phyloP scores from a whole-genome alignment of 192 early-diverging fungal genomes.

The Haplosporangium gracile region DNA sequence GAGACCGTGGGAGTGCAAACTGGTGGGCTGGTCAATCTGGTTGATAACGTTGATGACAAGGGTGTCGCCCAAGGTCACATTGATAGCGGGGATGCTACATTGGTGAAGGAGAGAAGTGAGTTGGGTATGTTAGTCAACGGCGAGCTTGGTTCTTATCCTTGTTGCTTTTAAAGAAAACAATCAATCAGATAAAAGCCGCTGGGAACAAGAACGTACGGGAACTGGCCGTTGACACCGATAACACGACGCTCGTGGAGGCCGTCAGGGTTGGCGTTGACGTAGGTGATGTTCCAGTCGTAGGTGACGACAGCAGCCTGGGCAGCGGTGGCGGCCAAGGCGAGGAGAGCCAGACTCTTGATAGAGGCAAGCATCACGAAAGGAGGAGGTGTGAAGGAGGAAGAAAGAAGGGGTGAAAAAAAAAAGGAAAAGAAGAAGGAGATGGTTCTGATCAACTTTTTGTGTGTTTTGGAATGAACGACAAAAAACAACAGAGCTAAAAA shows the following conservation, averaged over 20 bases:
- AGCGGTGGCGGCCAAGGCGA: conserved; percentile 49
- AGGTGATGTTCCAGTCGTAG: conserved; percentile 80
- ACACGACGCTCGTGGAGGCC: conserved; percentile 73
- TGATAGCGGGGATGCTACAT: conserved; percentile 42
- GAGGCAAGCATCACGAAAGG: conserved; percentile 41
- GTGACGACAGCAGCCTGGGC: conserved; percentile 69
- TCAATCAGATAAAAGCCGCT: neutral
- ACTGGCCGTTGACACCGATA: conserved; percentile 74
- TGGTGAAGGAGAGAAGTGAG: neutral
- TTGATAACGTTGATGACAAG: conserved; percentile 60
- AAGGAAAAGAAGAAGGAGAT: conserved; percentile 8
- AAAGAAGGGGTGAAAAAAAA: conserved; percentile 27
- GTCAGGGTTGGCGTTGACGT: conserved; percentile 76
- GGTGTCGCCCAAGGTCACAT: conserved; percentile 67
- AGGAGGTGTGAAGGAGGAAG: neutral
- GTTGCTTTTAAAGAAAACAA: neutral
- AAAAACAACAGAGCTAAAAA: neutral
- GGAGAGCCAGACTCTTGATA: conserved; percentile 51
- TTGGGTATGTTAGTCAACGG: neutral
- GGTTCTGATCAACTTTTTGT: neutral
- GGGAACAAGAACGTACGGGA: conserved; percentile 66
- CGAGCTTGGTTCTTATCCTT: neutral
- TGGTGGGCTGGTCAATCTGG: conserved; percentile 62
- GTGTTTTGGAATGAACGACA: conserved; percentile 28
- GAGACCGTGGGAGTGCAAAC: conserved; percentile 84